phyloP scores from a whole-genome alignment of 495 filamentous ascomycete species.

The Tuber microsphaerosporum region DNA sequence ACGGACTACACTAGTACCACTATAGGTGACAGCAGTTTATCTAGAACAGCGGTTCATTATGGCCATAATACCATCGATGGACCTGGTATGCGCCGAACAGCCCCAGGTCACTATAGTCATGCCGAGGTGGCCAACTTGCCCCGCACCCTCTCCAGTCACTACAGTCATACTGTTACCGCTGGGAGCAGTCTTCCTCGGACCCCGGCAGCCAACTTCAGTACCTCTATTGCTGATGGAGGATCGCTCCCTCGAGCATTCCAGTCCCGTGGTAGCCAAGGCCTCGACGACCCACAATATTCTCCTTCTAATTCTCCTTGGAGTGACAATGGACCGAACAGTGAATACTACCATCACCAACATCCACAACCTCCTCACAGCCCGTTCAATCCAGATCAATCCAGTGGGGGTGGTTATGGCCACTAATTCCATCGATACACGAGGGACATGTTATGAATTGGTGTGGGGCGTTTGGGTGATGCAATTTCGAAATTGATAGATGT shows the following conservation, averaged over 20 bases:
- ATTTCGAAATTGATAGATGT: slow-evolving; percentile 4
- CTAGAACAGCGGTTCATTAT: slow-evolving; percentile 2
- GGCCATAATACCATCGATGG: neutral
- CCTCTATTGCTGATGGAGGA: slow-evolving; percentile 1
- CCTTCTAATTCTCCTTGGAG: neutral
- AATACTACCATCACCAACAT: slow-evolving; percentile 1
- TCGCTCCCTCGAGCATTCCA: neutral
- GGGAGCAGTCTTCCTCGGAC: neutral
- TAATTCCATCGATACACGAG: neutral
- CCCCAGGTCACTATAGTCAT: neutral
- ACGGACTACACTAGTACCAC: neutral
- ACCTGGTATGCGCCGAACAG: neutral
- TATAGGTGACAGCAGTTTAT: neutral
- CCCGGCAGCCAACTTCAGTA: neutral
- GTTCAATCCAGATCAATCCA: neutral
- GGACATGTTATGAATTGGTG: neutral
- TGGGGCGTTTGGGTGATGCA: neutral
- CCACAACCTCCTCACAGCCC: neutral
- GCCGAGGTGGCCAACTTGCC: neutral
- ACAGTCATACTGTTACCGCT: slow-evolving; percentile 1
- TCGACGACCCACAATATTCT: neutral
- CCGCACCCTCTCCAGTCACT: neutral
- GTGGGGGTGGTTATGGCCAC: slow-evolving; percentile 3
- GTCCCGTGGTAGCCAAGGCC: neutral
- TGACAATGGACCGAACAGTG: neutral